Conservation (phyloP, 2,329 filamentous ascomycete genomes). For the Trichoderma breve region DNA sequence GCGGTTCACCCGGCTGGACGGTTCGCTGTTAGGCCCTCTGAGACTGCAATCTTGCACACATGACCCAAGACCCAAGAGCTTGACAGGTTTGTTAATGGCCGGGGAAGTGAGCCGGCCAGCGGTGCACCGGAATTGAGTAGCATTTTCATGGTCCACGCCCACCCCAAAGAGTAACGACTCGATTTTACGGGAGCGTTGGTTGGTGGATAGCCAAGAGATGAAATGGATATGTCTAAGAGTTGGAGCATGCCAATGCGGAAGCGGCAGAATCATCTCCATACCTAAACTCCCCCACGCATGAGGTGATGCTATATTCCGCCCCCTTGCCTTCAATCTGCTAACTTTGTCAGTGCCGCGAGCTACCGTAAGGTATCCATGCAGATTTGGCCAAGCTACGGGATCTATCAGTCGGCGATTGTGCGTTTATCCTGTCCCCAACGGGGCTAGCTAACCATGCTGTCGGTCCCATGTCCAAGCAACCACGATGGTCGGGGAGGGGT, state of each 20-base stretch:
- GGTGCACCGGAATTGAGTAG: constrained; percentile 14
- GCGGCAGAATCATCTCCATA: constrained; percentile 11
- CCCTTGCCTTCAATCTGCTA: constrained; percentile 12
- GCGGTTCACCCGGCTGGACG: constrained; percentile 28
- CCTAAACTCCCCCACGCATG: constrained; percentile 13
- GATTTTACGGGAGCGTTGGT: neutral
- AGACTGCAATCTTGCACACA: constrained; percentile 26
- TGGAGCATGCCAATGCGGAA: constrained; percentile 10
- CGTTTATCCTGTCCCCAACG: constrained; percentile 6
- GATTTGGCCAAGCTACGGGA: constrained; percentile 19
- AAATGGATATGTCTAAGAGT: neutral
- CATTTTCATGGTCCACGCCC: constrained; percentile 9
- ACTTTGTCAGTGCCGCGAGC: constrained; percentile 18
- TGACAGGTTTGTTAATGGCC: constrained; percentile 20
- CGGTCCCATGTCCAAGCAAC: constrained; percentile 15
- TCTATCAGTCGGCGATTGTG: constrained; percentile 19
- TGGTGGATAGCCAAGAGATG: constrained; percentile 12
- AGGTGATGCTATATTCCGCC: constrained; percentile 11
- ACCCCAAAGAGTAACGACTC: neutral
- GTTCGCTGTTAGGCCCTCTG: constrained; percentile 28
- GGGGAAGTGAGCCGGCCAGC: constrained; percentile 24
- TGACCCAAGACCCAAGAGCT: constrained; percentile 22
- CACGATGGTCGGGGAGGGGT: neutral
- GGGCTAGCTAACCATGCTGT: constrained; percentile 14
- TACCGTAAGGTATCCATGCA: constrained; percentile 21